Evolutionary conservation across 495 filamentous ascomycete species (phyloP), one percentile per base, ranked within the genome.

Genomic region (Friedmanniomyces endolithicus): DNA sequence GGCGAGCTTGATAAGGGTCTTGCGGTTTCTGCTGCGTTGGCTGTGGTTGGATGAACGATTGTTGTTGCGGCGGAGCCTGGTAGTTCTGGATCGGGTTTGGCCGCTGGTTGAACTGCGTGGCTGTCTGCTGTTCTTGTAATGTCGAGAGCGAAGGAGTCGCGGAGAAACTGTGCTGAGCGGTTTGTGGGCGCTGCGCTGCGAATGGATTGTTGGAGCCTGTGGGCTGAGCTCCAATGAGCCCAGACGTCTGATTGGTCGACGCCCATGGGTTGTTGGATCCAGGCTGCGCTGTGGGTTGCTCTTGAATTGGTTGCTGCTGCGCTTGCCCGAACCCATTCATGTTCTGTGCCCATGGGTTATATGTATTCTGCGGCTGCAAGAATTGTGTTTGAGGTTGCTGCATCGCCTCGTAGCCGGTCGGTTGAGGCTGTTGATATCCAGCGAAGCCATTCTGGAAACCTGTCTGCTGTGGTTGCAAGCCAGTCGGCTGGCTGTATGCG

Each of bases 181-280:
- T 2, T 27, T 52, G 57, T 11, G 78, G 79, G 11, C 78, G 78
- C 24, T 70, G 67, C 22, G 75, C 70, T 6, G 90, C 90, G 64
- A 98, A 98, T 31, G 90, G 90, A 61, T 98, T 98, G 72, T 96
- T 98, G 0, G 90, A 96, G 48, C 90, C 90, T 23, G 90, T 96
- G 1, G 86, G 76, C 59, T 76, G 78, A 12, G 82, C 78, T 63
- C 80, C 74, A 43, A 85, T 63, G 43, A 81, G 72, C 48, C 72
- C 64, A 24, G 65, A 56, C 40, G 71, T 65, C 34, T 63, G 55
- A 25, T 71, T 69, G 51, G 63, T 70, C 50, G 68, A 73, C 7
- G 78, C 79, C 78, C 84, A 87, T 9, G 90, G 90, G 68, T 96
- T 96, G 71, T 95, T 89, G 64, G 78, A 88, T 27, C 87, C 89